A percentile compares a stretch with the other conserved stretches of the same genome.
Conservation (phyloP, 176 grass and related monocot species). For the Musa itinerans region DNA sequence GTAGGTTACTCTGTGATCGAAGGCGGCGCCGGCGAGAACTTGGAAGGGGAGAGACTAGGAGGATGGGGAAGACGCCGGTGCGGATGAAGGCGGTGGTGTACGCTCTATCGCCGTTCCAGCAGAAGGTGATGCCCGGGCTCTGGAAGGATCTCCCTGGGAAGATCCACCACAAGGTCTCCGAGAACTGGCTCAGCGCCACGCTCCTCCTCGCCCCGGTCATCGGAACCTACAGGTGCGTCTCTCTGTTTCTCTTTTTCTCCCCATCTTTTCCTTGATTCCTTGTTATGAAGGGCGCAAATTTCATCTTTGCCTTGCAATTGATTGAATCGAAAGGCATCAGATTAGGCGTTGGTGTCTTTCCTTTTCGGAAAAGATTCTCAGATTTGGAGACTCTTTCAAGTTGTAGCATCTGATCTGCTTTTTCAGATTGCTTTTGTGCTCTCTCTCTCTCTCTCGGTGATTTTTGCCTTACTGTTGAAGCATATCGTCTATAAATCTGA, state of each 20-base stretch:
- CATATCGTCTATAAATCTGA: too few relatives aligned
- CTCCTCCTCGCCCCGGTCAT: constrained; percentile 66
- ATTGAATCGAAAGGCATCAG: too few relatives aligned
- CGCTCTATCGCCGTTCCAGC: constrained; percentile 92
- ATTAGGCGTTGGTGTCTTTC: background rate
- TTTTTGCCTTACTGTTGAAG: too few relatives aligned
- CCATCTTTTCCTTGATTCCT: background rate
- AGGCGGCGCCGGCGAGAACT: background rate
- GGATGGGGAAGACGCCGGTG: constrained; percentile 87
- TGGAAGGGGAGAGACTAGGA: background rate
- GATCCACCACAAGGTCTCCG: constrained; percentile 97
- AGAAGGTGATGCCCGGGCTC: constrained; percentile 94
- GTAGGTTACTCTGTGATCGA: too few relatives aligned
- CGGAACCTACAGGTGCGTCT: constrained; percentile 73
- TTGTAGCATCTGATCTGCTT: background rate
- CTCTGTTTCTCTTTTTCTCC: background rate
- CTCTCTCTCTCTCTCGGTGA: background rate
- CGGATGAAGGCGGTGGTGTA: constrained; percentile 97
- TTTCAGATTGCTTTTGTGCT: background rate
- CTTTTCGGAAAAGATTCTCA: background rate
- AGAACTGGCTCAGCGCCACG: constrained; percentile 96
- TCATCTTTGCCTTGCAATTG: background rate
- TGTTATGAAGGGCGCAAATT: background rate
- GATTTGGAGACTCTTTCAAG: background rate
- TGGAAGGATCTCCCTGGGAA: constrained; percentile 97